These are phyloP conservation scores for Nyctanthes arbortristis DNA, from an alignment of 257 asterid genomes.

Conservation along the genomic window DNA sequence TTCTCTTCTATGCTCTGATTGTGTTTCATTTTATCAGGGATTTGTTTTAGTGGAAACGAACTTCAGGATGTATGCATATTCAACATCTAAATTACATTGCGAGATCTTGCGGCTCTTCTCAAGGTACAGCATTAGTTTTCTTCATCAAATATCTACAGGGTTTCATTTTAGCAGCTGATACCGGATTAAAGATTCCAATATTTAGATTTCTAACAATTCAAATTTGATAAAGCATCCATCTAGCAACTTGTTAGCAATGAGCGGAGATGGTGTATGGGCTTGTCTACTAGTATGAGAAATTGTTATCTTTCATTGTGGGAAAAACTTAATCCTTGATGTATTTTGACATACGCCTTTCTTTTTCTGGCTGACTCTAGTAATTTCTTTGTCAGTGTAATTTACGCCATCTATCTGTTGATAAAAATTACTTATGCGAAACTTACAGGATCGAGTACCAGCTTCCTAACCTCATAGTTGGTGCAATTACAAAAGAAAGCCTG, in stretches of 20 bases:
- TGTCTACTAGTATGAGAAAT: not conserved
- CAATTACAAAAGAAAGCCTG: conserved; percentile 92
- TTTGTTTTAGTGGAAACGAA: conserved; percentile 95
- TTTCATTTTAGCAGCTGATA: too few relatives aligned
- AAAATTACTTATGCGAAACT: conserved; percentile 27
- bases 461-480: conserved; percentile 94
- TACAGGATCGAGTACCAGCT: conserved; percentile 95
- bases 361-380: not conserved
- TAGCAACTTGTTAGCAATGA: too few relatives aligned
- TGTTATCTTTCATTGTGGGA: not conserved
- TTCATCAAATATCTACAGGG: too few relatives aligned
- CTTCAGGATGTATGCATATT: conserved; percentile 90
- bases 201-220: too few relatives aligned
- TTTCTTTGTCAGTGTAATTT: not conserved
- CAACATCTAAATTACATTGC: conserved; percentile 85
- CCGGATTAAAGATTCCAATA: too few relatives aligned
- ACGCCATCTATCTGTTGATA: not conserved
- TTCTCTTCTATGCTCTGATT: conserved; percentile 12
- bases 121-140: conserved; percentile 47
- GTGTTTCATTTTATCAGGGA: conserved; percentile 54
- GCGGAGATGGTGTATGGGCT: not conserved
- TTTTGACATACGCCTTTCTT: not conserved
- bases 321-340: not conserved
- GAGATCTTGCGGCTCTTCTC: conserved; percentile 94
- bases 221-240: too few relatives aligned